A percentile compares a stretch with the other conserved stretches of the same genome.
Evolutionary conservation across 176 grass and related monocot genomes (phyloP).

Genomic region (Oryza punctata): DNA sequence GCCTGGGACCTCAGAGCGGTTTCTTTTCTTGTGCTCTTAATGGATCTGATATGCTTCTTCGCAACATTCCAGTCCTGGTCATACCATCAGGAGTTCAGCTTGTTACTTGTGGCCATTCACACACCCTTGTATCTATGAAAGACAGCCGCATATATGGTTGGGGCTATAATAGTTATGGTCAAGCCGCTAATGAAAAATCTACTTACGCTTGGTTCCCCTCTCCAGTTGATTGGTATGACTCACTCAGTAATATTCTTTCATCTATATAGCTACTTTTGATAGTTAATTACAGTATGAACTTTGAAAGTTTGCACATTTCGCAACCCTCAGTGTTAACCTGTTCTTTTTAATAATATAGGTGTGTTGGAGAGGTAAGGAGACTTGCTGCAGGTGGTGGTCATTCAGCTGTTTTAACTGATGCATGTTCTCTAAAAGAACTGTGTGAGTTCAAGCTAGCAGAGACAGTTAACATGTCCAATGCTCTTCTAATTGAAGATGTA

Average conservation of each 20-base stretch:
- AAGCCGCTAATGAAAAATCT: conserved; percentile 80
- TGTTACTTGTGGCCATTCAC: conserved; percentile 86
- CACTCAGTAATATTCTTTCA: not conserved
- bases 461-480: conserved; percentile 67
- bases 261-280: not conserved
- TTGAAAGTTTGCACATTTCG: not conserved
- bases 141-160: conserved; percentile 90
- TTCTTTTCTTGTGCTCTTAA: conserved; percentile 66
- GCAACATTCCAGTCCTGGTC: conserved; percentile 75
- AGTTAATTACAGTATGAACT: not conserved
- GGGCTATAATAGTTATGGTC: conserved; percentile 96
- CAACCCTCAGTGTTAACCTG: not conserved
- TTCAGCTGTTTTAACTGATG: conserved; percentile 95
- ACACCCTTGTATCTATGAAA: conserved; percentile 83
- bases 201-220: conserved; percentile 87
- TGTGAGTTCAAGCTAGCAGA: conserved; percentile 93
- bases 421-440: conserved; percentile 81
- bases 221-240: conserved; percentile 84
- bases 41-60: conserved; percentile 59
- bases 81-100: conserved; percentile 65
- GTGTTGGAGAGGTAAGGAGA: conserved; percentile 84
- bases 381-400: conserved; percentile 93
- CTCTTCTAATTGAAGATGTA: conserved; percentile 68
- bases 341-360: conserved; percentile 49
- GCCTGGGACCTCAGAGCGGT: conserved; percentile 59